Evolutionary conservation across 208 protist genomes (phyloP).

Genomic region (Leptomonas seymouri): DNA sequence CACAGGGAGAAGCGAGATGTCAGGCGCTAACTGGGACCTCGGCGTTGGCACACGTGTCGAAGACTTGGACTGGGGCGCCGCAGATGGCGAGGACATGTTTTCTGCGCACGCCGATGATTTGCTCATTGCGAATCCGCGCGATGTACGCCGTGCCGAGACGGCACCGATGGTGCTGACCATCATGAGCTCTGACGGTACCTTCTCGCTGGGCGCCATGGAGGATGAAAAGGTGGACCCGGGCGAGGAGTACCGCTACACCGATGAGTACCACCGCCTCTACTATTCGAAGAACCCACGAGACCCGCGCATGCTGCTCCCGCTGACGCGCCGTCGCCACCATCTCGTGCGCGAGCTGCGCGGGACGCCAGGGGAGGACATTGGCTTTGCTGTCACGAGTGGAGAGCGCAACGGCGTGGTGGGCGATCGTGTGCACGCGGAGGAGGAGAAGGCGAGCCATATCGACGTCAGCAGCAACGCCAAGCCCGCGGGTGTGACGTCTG

Average conservation of each 20-base stretch:
- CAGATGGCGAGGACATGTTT: conserved; percentile 49
- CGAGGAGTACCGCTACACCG: conserved; percentile 84
- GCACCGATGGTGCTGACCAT: conserved; percentile 80
- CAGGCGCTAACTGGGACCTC: conserved; percentile 22
- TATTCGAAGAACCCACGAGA: conserved; percentile 82
- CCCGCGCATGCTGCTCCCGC: conserved; percentile 79
- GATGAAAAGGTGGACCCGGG: conserved; percentile 55
- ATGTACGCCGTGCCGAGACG: conserved; percentile 73
- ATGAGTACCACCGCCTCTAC: conserved; percentile 81
- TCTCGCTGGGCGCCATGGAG: conserved; percentile 44
- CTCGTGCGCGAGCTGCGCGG: conserved; percentile 24
- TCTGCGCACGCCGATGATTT: conserved; percentile 28
- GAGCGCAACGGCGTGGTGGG: conserved; percentile 26
- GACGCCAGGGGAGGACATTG: neutral
- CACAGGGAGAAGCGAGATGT: neutral
- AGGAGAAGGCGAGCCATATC: neutral
- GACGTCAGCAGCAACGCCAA: neutral
- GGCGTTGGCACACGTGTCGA: conserved; percentile 28
- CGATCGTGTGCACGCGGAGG: conserved; percentile 8
- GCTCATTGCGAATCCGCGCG: conserved; percentile 58
- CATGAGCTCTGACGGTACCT: conserved; percentile 53
- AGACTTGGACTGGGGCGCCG: conserved; percentile 44
- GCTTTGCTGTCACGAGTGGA: conserved; percentile 17
- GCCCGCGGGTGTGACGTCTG: neutral
- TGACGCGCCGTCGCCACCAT: conserved; percentile 42